Base-by-base conservation (phyloP, 768 basidiomycete species). In the Lentinula sp. region DNA sequence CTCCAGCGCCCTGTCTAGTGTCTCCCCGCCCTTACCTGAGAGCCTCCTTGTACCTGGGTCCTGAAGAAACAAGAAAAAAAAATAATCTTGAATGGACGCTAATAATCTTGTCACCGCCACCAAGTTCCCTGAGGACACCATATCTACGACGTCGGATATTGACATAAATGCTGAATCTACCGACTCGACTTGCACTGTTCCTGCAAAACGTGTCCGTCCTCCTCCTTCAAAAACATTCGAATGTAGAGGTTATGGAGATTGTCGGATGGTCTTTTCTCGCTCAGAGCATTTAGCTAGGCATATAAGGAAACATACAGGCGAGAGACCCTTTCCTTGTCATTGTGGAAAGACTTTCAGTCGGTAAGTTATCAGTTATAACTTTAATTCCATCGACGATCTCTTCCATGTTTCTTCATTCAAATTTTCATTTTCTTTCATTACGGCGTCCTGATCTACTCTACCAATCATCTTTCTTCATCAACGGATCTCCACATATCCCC, bases 321-420 rank as follows among this genome's bases (percentile, higher is more conserved):
- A 98, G 71, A 87, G 95, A n/a, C 96, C 96, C 16, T 98, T 98
- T 74, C 84, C 87, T 42, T 98, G 96, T 69, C 95, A 98, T 71
- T 98, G 96, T 77, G 84, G 87, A 13, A 95, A 96, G 73, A 89
- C 95, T 66, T 51, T 51, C 8, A 33, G 35, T 51, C 50, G 50
- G 50, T 51, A 13, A 35, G 50, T n/a, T 7, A 20, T 48, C 5
- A 18, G 18, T 23, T 12, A 12, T 28, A 20, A 48, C 46, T 9
- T 20, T 48, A 8, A 48, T 48, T 23, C 20, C 4, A 20, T 48
- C 46, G 8, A 18, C 20, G 46, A n/a, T 18, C 42, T 20, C 18
- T 48, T 48, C 23, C 98, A 98, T 71, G 95, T 93, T 6, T 20
- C 18, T 48, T 23, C 46, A 48, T 48, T 48, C 46, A 51, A 51